phyloP scores from a whole-genome alignment of 805 yeast species.

The Myxozyma melibiosi region DNA sequence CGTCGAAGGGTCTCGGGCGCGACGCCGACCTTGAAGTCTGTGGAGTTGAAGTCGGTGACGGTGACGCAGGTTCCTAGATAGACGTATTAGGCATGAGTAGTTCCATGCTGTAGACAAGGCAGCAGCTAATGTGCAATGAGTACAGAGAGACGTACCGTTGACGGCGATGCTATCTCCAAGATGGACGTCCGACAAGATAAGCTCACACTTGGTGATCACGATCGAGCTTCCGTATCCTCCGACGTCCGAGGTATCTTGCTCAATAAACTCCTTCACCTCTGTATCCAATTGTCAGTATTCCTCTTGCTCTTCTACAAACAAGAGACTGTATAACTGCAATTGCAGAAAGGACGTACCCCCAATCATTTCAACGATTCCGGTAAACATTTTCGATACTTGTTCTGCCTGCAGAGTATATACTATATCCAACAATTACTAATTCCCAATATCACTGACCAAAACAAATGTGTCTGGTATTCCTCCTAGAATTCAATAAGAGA shows the following conservation, averaged over 20 bases:
- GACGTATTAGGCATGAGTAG: not conserved
- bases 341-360: slow-evolving; percentile 55
- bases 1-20: slow-evolving; percentile 89
- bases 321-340: not conserved
- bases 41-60: slow-evolving; percentile 71
- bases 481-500: no score
- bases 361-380: slow-evolving; percentile 87
- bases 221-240: slow-evolving; percentile 79
- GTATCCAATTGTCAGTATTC: slow-evolving; percentile 37
- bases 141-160: slow-evolving; percentile 54
- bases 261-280: slow-evolving; percentile 51
- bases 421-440: no score
- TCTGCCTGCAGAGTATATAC: no score
- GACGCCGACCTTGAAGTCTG: slow-evolving; percentile 80
- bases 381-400: slow-evolving; percentile 89
- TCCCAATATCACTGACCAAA: no score
- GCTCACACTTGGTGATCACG: slow-evolving; percentile 60
- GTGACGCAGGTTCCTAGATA: slow-evolving; percentile 68
- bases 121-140: no score
- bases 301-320: slow-evolving; percentile 26
- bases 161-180: slow-evolving; percentile 92
- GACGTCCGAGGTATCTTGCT: slow-evolving; percentile 51
- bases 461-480: no score
- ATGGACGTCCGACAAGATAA: slow-evolving; percentile 76
- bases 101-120: not conserved